These are phyloP conservation scores for Trichosporon asahii DNA, from an alignment of 1,284 basidiomycete species.

Conservation along the genomic window DNA sequence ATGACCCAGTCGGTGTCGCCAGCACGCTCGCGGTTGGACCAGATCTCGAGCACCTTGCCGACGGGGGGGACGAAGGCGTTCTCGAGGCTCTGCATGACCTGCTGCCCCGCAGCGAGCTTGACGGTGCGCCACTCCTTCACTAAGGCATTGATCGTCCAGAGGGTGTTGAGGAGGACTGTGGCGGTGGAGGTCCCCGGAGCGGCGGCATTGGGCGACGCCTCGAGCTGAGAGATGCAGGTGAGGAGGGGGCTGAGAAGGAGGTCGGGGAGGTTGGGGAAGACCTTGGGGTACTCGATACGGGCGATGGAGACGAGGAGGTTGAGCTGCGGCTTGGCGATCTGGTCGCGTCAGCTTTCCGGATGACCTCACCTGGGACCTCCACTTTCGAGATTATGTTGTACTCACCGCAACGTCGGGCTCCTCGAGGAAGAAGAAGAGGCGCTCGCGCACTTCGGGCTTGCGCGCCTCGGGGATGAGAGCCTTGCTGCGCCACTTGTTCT, in stretches of 20 bases:
- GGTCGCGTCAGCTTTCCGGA: conserved; percentile 9
- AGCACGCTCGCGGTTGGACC: conserved; percentile 33
- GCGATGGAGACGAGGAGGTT: conserved; percentile 46
- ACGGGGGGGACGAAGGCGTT: conserved; percentile 39
- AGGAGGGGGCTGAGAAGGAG: conserved; percentile 42
- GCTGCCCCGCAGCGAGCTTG: conserved; percentile 44
- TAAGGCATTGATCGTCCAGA: conserved; percentile 52
- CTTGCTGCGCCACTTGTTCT: conserved; percentile 51
- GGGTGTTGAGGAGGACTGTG: conserved; percentile 47
- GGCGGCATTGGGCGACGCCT: conserved; percentile 16
- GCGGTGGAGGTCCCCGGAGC: conserved; percentile 31
- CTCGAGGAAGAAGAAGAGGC: conserved; percentile 49
- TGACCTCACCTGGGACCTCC: conserved; percentile 38
- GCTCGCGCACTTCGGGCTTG: conserved; percentile 45
- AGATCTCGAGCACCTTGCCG: conserved; percentile 39
- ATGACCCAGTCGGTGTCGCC: conserved; percentile 43
- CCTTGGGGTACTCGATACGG: conserved; percentile 45
- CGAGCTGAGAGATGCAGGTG: conserved; percentile 36
- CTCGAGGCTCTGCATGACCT: conserved; percentile 45
- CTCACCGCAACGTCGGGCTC: conserved; percentile 43
- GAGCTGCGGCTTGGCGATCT: conserved; percentile 51
- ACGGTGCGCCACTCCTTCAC: conserved; percentile 52
- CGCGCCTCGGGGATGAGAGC: conserved; percentile 45
- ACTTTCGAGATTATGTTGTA: neutral
- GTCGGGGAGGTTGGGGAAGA: conserved; percentile 43